Conservation (phyloP, 192 early-diverging fungal genomes). For the Mortierella alpina region DNA sequence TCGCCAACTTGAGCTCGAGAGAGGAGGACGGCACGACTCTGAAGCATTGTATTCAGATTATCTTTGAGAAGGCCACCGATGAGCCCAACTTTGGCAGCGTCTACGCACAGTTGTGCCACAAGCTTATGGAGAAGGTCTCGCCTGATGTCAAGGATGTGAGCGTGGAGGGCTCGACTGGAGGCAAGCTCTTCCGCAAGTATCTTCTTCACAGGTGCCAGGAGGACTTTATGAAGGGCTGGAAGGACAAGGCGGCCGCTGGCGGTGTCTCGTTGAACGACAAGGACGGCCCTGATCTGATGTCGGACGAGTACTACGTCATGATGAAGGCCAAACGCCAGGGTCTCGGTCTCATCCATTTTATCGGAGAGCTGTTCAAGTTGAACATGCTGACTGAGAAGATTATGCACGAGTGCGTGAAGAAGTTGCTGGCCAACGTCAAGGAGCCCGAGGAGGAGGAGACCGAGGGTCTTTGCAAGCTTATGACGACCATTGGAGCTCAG, state of each 20-base stretch:
- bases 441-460: constrained; percentile 95
- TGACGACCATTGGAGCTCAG: constrained; percentile 88
- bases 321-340: constrained; percentile 94
- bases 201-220: constrained; percentile 94
- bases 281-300: constrained; percentile 73
- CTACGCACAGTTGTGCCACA: constrained; percentile 89
- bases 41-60: constrained; percentile 83
- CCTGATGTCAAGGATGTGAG: constrained; percentile 68
- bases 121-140: constrained; percentile 76
- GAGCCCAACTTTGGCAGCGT: constrained; percentile 91
- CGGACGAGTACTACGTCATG: constrained; percentile 85
- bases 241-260: constrained; percentile 76
- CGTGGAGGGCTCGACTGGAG: constrained; percentile 68
- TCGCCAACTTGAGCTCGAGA: constrained; percentile 76
- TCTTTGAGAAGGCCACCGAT: constrained; percentile 96
- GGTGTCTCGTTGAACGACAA: constrained; percentile 63
- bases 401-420: constrained; percentile 92
- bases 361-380: constrained; percentile 95
- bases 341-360: constrained; percentile 92
- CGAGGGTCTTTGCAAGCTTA: constrained; percentile 92
- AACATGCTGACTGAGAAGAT: constrained; percentile 93
- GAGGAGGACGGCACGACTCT: constrained; percentile 79
- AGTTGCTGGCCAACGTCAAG: constrained; percentile 76
- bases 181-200: constrained; percentile 87
- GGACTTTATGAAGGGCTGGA: constrained; percentile 93